Percentiles rank a stretch among this genome's conserved stretches.
These are phyloP conservation scores for Tricholoma terreum DNA, from an alignment of 768 basidiomycete species.

Conservation along the genomic window DNA sequence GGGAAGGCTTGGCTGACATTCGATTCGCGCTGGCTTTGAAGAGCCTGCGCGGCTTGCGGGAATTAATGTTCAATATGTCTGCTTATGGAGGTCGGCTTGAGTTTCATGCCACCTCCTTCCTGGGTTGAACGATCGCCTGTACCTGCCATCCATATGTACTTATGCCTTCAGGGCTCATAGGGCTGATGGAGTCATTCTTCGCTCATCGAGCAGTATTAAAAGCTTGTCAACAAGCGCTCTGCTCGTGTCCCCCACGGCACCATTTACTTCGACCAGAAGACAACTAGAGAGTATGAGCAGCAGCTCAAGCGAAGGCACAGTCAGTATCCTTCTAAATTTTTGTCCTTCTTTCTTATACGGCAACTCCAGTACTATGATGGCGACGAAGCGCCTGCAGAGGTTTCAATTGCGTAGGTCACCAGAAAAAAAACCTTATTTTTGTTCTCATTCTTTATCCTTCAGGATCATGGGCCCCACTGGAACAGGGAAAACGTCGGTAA, in stretches of 20 bases:
- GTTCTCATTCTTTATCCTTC: neutral
- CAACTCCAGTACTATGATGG: neutral
- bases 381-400: constrained; percentile 5
- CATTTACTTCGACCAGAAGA: neutral
- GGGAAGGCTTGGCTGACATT: neutral
- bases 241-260: neutral
- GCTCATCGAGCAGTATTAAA: neutral
- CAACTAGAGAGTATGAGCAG: neutral
- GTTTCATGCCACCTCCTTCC: neutral
- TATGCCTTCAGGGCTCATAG: neutral
- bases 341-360: neutral
- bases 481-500: constrained; percentile 36
- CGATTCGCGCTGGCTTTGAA: neutral
- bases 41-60: neutral
- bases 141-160: neutral
- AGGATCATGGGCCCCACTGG: constrained; percentile 41
- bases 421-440: neutral
- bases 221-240: neutral
- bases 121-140: neutral
- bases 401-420: constrained; percentile 10
- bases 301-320: neutral
- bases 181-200: neutral
- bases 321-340: neutral
- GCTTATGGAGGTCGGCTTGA: neutral
- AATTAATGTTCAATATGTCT: neutral